Conservation (phyloP, 2,329 filamentous ascomycete species). For the Penicillium sp. region DNA sequence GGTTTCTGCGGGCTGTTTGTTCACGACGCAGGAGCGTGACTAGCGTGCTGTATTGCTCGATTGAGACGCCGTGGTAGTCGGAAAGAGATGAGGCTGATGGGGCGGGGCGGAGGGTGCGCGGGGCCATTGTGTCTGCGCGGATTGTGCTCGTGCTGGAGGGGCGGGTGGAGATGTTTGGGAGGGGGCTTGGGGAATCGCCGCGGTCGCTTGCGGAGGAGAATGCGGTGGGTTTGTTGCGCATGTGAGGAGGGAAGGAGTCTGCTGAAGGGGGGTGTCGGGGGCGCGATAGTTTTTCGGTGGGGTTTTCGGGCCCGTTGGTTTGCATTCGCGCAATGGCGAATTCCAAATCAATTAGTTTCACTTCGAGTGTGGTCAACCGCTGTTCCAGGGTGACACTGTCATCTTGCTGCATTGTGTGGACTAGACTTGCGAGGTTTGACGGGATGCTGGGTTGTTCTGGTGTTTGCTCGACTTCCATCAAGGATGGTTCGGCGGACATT, state of each 20-base stretch:
- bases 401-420: conserved; percentile 43
- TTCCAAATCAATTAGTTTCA: conserved; percentile 53
- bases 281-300: conserved; percentile 14
- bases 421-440: conserved; percentile 41
- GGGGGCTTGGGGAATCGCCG: conserved; percentile 18
- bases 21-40: conserved; percentile 49
- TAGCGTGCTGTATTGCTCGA: conserved; percentile 50
- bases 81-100: conserved; percentile 35
- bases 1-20: conserved; percentile 46
- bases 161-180: conserved; percentile 20
- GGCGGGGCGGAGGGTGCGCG: conserved; percentile 28
- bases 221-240: conserved; percentile 21
- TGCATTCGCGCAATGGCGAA: conserved; percentile 52
- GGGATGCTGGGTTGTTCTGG: conserved; percentile 26
- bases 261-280: conserved; percentile 19
- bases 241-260: conserved; percentile 11
- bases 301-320: conserved; percentile 29
- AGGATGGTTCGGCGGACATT: conserved; percentile 22
- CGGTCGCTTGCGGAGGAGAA: conserved; percentile 14
- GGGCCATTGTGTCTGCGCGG: conserved; percentile 33
- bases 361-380: conserved; percentile 50
- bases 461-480: conserved; percentile 20
- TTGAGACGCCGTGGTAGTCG: conserved; percentile 40
- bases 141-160: conserved; percentile 35
- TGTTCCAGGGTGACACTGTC: conserved; percentile 46